Base-by-base conservation (phyloP, 441 rosid genomes). In the Macaranga tanarius region DNA sequence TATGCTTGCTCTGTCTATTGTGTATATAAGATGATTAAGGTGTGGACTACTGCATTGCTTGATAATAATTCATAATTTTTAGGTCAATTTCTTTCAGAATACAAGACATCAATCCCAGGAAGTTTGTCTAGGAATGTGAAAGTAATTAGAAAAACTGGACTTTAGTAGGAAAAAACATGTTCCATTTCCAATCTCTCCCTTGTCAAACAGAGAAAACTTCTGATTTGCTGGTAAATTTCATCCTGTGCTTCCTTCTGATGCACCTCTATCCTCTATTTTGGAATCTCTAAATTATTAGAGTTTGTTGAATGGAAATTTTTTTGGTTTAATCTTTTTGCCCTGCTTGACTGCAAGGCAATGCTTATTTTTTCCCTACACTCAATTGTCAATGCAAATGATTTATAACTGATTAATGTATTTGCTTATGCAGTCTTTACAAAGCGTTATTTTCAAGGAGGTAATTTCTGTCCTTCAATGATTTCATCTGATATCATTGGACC, bases 391-490 rank as follows among this genome's bases (percentile, higher is more conserved):
- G 38, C 25, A 63, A 54, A 9, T 25, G 31, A 62, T 17, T 28
- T 66, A 25, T 31, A 13, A 76, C 81, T 84, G 61, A 86, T 72
- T 51, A 45, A 52, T 70, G 61, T 66, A 12, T 65, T 81, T 79
- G 71, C 67, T 83, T 71, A 40, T 86, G 97, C 98, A 96, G 99
- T 93, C 99, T 81, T 78, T 96, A 80, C 99, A 96, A 83, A 96
- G 98, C 75, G 97, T 96, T 68, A 94, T 96, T 66, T 96, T 96
- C 90, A 96, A 93, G 89, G 96, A 90, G 99, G 99, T 96, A 87
- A 28, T 20, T 51, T 65, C 68, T 67, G 42, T 69, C 67, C 48
- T 51, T 51, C 25, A 45, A 48, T 54, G 44, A 65, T 76, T 71
- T 62, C 65, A 77, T 65, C 44, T 60, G 26, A 65, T 50, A 69